Evolutionary conservation across 306 rosid genomes (phyloP).

Genomic region (Lathyrus oleraceus): DNA sequence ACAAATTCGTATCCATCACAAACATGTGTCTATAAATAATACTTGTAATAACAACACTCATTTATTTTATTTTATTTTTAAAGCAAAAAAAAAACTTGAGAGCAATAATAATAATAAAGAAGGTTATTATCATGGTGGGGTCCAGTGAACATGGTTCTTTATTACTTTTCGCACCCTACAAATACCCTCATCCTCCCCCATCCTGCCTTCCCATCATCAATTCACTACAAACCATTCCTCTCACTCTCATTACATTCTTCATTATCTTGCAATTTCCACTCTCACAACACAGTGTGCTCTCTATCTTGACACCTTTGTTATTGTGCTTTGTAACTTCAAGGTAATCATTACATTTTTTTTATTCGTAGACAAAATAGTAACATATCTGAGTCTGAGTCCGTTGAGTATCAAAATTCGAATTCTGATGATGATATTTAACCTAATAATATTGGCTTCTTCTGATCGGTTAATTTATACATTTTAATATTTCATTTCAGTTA

Average conservation of each 20-base stretch:
- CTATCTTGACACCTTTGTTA: constrained; percentile 48
- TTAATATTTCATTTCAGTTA: too few species aligned
- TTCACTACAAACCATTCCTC: constrained; percentile 39
- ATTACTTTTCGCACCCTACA: constrained; percentile 55
- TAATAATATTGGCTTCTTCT: too few species aligned
- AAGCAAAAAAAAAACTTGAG: constrained; percentile 15
- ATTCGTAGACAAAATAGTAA: too few species aligned
- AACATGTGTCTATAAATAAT: constrained; percentile 19
- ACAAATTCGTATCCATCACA: neutral
- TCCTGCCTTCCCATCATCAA: constrained; percentile 42
- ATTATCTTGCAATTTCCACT: constrained; percentile 39
- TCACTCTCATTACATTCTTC: neutral
- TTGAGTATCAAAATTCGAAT: too few species aligned
- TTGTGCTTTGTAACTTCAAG: constrained; percentile 35
- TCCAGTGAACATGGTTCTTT: constrained; percentile 77
- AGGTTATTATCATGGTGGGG: constrained; percentile 53
- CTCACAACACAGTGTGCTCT: constrained; percentile 44
- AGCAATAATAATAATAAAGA: constrained; percentile 18
- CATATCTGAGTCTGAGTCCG: too few species aligned
- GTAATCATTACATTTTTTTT: constrained; percentile 31
- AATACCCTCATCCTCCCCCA: constrained; percentile 59
- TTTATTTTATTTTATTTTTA: too few species aligned
- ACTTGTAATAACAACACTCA: neutral
- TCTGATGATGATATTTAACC: too few species aligned
- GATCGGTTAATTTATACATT: too few species aligned